Conservation (phyloP, 345 rosid genomes). For the Euphorbia lathyris region DNA sequence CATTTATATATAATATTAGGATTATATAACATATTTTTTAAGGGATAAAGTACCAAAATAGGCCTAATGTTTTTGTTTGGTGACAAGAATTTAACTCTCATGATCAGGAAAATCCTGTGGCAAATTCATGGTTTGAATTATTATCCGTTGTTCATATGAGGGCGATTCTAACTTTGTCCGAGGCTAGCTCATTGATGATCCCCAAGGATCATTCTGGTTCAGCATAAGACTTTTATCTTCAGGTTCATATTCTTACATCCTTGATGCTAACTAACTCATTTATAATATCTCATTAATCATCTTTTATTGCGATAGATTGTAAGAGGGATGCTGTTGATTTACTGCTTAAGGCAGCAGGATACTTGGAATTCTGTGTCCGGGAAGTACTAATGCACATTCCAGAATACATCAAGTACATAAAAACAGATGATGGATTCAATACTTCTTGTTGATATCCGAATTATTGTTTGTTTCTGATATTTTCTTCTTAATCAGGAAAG, state of each 20-base stretch:
- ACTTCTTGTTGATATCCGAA: not conserved
- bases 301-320: conserved; percentile 50
- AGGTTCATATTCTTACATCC: conserved; percentile 36
- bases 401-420: conserved; percentile 51
- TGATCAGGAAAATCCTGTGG: no score
- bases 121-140: no score
- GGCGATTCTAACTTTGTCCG: conserved; percentile 58
- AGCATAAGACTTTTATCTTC: conserved; percentile 58
- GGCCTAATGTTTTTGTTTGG: no score
- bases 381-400: conserved; percentile 47
- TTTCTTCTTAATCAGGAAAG: conserved; percentile 39
- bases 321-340: conserved; percentile 80
- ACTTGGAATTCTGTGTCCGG: conserved; percentile 62
- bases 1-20: no score
- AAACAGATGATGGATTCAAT: not conserved
- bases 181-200: conserved; percentile 70
- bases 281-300: no score
- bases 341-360: conserved; percentile 86
- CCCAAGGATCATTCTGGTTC: conserved; percentile 69
- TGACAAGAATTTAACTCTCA: no score
- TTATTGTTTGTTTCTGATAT: not conserved
- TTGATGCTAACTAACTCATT: no score
- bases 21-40: no score
- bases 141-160: no score
- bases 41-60: no score